A percentile compares a stretch with the other conserved stretches of the same genome.
Conservation (phyloP, 495 filamentous ascomycete genomes). For the Collariella sp. region DNA sequence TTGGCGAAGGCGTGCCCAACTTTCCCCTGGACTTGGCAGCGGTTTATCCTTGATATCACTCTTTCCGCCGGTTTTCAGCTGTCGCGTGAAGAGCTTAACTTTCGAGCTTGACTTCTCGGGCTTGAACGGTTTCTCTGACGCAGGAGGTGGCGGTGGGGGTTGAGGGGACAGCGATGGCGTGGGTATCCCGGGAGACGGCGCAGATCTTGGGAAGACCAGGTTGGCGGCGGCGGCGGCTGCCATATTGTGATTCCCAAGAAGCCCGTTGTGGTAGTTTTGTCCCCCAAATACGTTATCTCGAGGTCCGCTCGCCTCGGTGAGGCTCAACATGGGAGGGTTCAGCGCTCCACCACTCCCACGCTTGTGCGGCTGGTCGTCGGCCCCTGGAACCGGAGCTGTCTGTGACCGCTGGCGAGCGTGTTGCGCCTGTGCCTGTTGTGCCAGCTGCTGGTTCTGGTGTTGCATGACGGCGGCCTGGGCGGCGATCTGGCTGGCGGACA, state of each 20-base stretch:
- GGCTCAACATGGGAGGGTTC: slow-evolving; percentile 49
- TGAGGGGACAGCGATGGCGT: slow-evolving; percentile 21
- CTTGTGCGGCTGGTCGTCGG: slow-evolving; percentile 29
- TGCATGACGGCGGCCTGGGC: slow-evolving; percentile 74
- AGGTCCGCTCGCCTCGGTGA: slow-evolving; percentile 47
- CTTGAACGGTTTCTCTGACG: slow-evolving; percentile 58
- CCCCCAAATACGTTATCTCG: slow-evolving; percentile 44
- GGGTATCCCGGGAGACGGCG: slow-evolving; percentile 42
- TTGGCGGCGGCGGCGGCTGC: slow-evolving; percentile 80
- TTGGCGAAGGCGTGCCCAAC: slow-evolving; percentile 52
- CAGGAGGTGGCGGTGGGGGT: slow-evolving; percentile 28
- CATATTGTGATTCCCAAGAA: slow-evolving; percentile 54
- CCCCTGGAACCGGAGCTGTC: slow-evolving; percentile 46
- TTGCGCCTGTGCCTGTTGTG: slow-evolving; percentile 32
- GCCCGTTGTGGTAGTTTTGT: slow-evolving; percentile 57
- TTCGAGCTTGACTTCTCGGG: slow-evolving; percentile 79
- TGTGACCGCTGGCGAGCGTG: slow-evolving; percentile 60
- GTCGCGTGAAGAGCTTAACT: slow-evolving; percentile 86
- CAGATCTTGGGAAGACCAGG: slow-evolving; percentile 66
- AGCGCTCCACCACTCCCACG: slow-evolving; percentile 41
- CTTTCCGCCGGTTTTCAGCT: slow-evolving; percentile 70
- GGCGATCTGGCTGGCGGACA: slow-evolving; percentile 74
- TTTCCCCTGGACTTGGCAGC: slow-evolving; percentile 75
- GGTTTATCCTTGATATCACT: slow-evolving; percentile 63
- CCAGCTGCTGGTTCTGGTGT: slow-evolving; percentile 53